Conservation (phyloP, 1,284 basidiomycete species). For the Malassezia vespertilionis region DNA sequence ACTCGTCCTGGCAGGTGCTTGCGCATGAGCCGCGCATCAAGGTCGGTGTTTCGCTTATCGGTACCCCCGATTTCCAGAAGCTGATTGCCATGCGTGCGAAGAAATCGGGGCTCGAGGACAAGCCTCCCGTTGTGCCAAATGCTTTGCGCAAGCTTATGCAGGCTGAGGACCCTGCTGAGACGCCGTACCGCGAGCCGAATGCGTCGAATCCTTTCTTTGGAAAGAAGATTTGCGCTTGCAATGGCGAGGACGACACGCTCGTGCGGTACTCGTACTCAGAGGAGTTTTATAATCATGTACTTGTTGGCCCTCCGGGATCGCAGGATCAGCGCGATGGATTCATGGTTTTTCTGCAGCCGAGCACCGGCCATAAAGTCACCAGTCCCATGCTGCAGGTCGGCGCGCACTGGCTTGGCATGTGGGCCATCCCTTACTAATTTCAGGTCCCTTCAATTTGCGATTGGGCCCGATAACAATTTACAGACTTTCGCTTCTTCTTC, state of each 20-base stretch:
- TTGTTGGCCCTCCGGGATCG: constrained; percentile 22
- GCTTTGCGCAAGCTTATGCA: constrained; percentile 29
- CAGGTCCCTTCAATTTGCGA: no score
- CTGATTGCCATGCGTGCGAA: constrained; percentile 30
- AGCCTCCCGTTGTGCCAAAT: constrained; percentile 34
- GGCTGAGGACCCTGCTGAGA: constrained; percentile 30
- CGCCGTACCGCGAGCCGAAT: constrained; percentile 23
- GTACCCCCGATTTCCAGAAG: constrained; percentile 61
- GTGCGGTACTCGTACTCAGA: constrained; percentile 38
- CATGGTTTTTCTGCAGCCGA: constrained; percentile 17
- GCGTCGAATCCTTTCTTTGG: constrained; percentile 32
- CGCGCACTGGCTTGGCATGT: constrained; percentile 12
- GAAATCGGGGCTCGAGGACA: constrained; percentile 30
- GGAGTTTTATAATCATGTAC: constrained; percentile 28
- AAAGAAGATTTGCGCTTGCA: constrained; percentile 40
- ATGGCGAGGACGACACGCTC: constrained; percentile 35
- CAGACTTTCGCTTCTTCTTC: no score
- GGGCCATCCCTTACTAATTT: constrained; percentile 15
- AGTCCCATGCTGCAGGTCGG: constrained; percentile 10
- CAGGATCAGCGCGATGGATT: constrained; percentile 9
- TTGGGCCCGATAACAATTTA: no score
- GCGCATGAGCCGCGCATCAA: constrained; percentile 57
- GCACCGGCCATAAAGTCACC: constrained; percentile 20
- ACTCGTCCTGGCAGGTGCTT: constrained; percentile 63
- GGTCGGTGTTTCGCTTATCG: constrained; percentile 62